Conservation (phyloP, 441 rosid genomes). For the Populus hybrid region DNA sequence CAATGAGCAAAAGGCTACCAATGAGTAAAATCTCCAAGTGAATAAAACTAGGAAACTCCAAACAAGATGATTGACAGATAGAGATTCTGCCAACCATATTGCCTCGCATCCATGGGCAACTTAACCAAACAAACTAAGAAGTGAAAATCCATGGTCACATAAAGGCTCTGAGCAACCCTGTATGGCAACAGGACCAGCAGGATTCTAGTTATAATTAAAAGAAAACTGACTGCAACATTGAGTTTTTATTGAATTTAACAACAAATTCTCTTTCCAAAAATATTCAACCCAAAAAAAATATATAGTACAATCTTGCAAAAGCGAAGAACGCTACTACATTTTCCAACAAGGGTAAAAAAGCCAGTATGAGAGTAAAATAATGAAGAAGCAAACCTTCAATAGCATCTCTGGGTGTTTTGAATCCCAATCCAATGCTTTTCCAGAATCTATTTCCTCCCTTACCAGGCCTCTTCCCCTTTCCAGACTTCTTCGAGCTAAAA, state of each 20-base stretch:
- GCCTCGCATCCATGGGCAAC: too few species aligned
- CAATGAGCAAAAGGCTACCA: not conserved
- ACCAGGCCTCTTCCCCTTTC: too few species aligned
- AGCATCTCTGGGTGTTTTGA: slow-evolving; percentile 84
- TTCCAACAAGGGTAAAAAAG: not conserved
- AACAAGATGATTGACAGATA: not conserved
- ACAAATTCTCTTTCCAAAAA: not conserved
- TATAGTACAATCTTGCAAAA: not conserved
- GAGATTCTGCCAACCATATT: not conserved
- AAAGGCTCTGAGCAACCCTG: not conserved
- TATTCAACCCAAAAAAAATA: not conserved
- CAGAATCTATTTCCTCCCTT: too few species aligned
- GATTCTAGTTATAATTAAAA: not conserved
- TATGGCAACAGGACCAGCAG: not conserved
- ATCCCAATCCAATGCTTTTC: slow-evolving; percentile 54
- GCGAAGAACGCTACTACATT: not conserved
- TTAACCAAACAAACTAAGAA: not conserved
- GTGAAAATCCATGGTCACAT: not conserved
- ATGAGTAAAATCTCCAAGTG: not conserved
- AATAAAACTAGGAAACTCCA: not conserved
- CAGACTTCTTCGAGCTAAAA: slow-evolving; percentile 57
- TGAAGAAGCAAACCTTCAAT: slow-evolving; percentile 44
- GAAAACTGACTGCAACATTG: not conserved
- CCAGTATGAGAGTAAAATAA: not conserved
- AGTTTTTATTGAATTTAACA: not conserved